These are phyloP conservation scores for Neophaeococcomyces aloes DNA, from an alignment of 2,329 filamentous ascomycete species.

Conservation along the genomic window DNA sequence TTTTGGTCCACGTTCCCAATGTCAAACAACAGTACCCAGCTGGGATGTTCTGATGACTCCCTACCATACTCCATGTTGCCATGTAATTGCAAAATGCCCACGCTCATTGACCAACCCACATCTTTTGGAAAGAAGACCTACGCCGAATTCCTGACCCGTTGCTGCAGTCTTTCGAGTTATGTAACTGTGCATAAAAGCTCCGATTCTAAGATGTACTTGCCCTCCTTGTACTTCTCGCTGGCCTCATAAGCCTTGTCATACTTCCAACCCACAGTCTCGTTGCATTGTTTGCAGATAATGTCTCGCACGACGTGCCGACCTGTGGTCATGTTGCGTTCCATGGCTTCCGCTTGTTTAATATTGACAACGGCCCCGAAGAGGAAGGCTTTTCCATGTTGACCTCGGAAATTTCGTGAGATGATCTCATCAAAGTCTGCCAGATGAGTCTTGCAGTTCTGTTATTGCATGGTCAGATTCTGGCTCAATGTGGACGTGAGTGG, in stretches of 20 bases:
- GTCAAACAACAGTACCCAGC: too few species aligned
- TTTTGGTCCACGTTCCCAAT: too few species aligned
- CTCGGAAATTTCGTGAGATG: slow-evolving; percentile 94
- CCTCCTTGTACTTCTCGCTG: slow-evolving; percentile 96
- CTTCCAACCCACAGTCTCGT: slow-evolving; percentile 91
- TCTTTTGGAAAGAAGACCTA: too few species aligned
- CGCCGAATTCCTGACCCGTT: too few species aligned
- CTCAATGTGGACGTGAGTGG: not conserved
- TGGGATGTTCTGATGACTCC: too few species aligned
- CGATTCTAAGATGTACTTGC: slow-evolving; percentile 65
- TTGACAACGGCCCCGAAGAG: slow-evolving; percentile 94
- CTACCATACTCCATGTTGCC: too few species aligned
- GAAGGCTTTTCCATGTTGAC: slow-evolving; percentile 95
- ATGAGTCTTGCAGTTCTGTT: slow-evolving; percentile 74
- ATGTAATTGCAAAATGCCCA: too few species aligned
- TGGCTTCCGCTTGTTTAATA: slow-evolving; percentile 66
- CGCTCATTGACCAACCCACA: too few species aligned
- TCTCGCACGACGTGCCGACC: slow-evolving; percentile 89
- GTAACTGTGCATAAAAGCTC: slow-evolving; percentile 20
- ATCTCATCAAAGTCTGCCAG: slow-evolving; percentile 93
- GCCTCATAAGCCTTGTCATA: slow-evolving; percentile 94
- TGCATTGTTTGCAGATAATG: slow-evolving; percentile 83
- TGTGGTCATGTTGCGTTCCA: slow-evolving; percentile 95
- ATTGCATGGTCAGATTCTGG: slow-evolving; percentile 6
- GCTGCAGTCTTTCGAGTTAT: too few species aligned